Conservation (phyloP, 2,329 filamentous ascomycete genomes). For the Penicillium sp. region DNA sequence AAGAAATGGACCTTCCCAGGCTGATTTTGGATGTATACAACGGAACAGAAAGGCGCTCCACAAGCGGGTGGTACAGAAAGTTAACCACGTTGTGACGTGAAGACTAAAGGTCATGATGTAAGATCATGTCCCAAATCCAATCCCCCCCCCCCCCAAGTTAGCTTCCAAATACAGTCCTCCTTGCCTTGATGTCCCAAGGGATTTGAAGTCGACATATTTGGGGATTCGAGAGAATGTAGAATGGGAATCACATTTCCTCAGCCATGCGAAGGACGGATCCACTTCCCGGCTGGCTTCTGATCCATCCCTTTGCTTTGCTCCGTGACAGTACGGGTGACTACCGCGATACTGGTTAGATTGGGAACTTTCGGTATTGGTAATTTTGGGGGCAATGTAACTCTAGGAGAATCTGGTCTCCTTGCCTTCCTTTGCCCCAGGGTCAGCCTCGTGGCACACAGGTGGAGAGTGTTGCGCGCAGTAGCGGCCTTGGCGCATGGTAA, state of each 20-base stretch:
- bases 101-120: constrained; percentile 14
- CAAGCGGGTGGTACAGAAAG: constrained; percentile 7
- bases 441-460: constrained; percentile 29
- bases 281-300: constrained; percentile 8
- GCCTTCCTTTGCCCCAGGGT: constrained; percentile 3
- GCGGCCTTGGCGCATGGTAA: constrained; percentile 25
- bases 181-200: background rate
- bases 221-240: constrained; percentile 1
- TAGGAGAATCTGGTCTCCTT: constrained; percentile 4
- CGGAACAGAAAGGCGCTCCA: background rate
- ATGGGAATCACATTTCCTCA: background rate
- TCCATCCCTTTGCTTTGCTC: constrained; percentile 2
- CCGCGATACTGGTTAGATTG: constrained; percentile 3
- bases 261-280: constrained; percentile 3
- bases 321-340: constrained; percentile 1
- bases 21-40: background rate
- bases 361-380: background rate
- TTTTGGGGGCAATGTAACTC: constrained; percentile 11
- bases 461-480: constrained; percentile 21
- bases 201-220: background rate
- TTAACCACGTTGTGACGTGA: constrained; percentile 11
- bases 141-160: background rate
- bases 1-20: background rate
- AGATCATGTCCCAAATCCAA: background rate
- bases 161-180: constrained; percentile 1